Evolutionary conservation across 305 asterid species (phyloP).

Genomic region (Plantago coronopus): DNA sequence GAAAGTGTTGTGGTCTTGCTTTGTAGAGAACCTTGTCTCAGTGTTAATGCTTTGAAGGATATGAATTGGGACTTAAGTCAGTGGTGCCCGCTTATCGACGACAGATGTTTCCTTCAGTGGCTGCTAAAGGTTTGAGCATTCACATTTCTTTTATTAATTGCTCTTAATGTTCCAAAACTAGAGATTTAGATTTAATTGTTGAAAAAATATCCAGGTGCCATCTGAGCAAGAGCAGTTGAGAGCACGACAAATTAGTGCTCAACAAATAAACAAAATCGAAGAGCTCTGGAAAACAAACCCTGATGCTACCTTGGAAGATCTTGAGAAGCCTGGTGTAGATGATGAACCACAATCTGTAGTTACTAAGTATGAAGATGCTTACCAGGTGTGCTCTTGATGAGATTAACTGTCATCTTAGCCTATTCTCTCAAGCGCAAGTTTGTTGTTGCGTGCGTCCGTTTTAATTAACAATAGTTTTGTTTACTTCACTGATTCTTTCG

Average conservation of each 20-base stretch:
- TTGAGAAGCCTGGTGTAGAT: conserved; percentile 99
- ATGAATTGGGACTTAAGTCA: conserved; percentile 99
- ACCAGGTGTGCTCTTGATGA: conserved; percentile 59
- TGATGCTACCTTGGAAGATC: conserved; percentile 97
- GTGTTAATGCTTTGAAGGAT: conserved; percentile 89
- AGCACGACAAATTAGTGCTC: conserved; percentile 98
- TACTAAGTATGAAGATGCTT: conserved; percentile 96
- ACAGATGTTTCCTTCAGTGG: conserved; percentile 98
- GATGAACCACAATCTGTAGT: conserved; percentile 97
- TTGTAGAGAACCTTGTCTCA: conserved; percentile 95
- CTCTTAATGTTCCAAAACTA: conserved; percentile 12
- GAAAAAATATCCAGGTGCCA: conserved; percentile 61
- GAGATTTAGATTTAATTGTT: conserved; percentile 23
- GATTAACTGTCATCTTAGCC: conserved; percentile 18
- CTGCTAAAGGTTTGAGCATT: conserved; percentile 67
- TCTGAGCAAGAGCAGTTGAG: conserved; percentile 98
- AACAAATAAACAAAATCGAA: conserved; percentile 97
- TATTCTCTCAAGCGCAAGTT: conserved; percentile 19
- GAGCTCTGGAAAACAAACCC: conserved; percentile 99
- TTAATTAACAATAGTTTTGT: conserved; percentile 11
- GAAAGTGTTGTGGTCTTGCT: conserved; percentile 99
- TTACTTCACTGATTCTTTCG: conserved; percentile 19
- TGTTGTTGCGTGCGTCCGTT: conserved; percentile 12
- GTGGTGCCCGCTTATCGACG: conserved; percentile 99
- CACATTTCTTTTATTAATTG: conserved; percentile 16